A percentile compares a stretch with the other conserved stretches of the same genome.
These are phyloP conservation scores for Pulveroboletus sp. DNA, from an alignment of 768 basidiomycete species.

Conservation along the genomic window DNA sequence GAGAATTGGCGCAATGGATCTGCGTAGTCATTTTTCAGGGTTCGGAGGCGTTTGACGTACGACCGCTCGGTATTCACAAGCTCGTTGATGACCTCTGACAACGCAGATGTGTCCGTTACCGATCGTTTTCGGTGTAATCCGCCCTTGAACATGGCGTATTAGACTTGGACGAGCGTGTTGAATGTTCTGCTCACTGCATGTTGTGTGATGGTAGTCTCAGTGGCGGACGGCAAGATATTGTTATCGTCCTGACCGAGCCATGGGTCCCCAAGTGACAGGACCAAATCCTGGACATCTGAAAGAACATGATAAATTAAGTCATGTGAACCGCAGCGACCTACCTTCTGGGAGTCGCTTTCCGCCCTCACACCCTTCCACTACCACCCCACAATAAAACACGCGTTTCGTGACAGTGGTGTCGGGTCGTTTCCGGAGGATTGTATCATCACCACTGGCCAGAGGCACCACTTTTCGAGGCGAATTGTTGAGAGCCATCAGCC, in stretches of 20 bases:
- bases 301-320: conserved; percentile 11
- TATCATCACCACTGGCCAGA: conserved; percentile 66
- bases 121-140: conserved; percentile 48
- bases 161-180: conserved; percentile 7
- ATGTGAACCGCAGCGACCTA: conserved; percentile 25
- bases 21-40: conserved; percentile 86
- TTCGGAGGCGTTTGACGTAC: conserved; percentile 80
- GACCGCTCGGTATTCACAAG: conserved; percentile 86
- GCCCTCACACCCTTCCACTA: conserved; percentile 79
- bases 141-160: conserved; percentile 19
- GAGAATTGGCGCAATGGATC: conserved; percentile 88
- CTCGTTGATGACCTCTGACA: conserved; percentile 79
- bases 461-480: conserved; percentile 77
- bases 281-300: conserved; percentile 74
- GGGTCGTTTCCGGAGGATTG: conserved; percentile 41
- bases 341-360: conserved; percentile 69
- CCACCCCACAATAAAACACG: conserved; percentile 87
- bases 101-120: conserved; percentile 59
- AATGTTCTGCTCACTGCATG: conserved; percentile 40
- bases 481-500: conserved; percentile 57
- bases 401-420: conserved; percentile 59
- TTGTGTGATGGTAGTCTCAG: conserved; percentile 37
- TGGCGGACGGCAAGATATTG: conserved; percentile 43
- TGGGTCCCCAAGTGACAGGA: conserved; percentile 72
- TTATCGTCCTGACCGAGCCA: conserved; percentile 51